phyloP scores from a whole-genome alignment of 306 rosid genomes.

The Canavalia ensiformis region DNA sequence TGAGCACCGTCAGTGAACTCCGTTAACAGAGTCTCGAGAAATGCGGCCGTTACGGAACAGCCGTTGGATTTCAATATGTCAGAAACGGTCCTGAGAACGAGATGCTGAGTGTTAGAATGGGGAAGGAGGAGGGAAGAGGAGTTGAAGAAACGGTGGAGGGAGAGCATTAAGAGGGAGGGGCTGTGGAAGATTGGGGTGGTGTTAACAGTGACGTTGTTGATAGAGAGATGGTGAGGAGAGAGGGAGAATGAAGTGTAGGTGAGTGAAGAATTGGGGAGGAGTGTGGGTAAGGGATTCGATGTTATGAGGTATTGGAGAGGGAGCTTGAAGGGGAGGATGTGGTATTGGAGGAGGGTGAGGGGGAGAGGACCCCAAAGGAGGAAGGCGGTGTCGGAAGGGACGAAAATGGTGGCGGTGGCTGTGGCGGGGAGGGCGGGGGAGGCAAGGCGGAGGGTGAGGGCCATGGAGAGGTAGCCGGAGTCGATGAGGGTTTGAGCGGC shows the following conservation, averaged over 20 bases:
- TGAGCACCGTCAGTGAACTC: no score
- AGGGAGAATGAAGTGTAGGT: conserved; percentile 50
- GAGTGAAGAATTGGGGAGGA: conserved; percentile 54
- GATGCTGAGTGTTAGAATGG: background rate
- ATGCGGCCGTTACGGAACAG: no score
- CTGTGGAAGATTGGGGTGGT: conserved; percentile 54
- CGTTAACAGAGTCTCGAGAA: no score
- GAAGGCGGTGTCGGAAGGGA: conserved; percentile 61
- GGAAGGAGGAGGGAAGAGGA: conserved; percentile 47
- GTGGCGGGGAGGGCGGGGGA: conserved; percentile 46
- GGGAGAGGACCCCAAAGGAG: conserved; percentile 43
- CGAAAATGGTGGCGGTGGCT: conserved; percentile 55
- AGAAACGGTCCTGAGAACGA: no score
- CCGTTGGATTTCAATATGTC: no score
- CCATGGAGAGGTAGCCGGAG: conserved; percentile 66
- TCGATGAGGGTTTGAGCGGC: conserved; percentile 65
- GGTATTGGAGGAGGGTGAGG: conserved; percentile 62
- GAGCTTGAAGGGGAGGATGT: conserved; percentile 64
- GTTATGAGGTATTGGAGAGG: conserved; percentile 58
- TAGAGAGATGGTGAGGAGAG: conserved; percentile 39
- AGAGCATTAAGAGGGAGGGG: conserved; percentile 57
- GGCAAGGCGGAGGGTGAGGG: conserved; percentile 61
- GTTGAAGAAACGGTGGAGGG: conserved; percentile 54
- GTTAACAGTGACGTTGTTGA: conserved; percentile 64
- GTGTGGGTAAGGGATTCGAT: conserved; percentile 66